These are phyloP conservation scores for Gossypium turneri DNA, from an alignment of 345 rosid species.

Conservation along the genomic window DNA sequence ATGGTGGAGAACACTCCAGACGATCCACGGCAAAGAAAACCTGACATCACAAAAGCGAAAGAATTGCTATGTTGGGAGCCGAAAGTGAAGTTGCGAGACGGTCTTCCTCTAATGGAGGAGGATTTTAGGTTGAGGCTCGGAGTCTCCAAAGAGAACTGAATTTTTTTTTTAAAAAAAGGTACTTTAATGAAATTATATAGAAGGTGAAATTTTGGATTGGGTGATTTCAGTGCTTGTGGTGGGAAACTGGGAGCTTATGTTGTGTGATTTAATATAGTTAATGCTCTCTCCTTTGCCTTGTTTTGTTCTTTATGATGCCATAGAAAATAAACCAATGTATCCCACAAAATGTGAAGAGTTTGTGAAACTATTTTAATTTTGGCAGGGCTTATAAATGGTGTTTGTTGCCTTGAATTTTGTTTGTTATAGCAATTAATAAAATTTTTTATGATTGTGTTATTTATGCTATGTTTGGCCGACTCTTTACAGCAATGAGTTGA, in stretches of 20 bases:
- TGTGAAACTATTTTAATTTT: neutral
- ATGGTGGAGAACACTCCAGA: slow-evolving; percentile 93
- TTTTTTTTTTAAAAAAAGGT: too few relatives aligned
- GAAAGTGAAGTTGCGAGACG: slow-evolving; percentile 70
- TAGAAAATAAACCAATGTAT: slow-evolving; percentile 9
- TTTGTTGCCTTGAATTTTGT: neutral
- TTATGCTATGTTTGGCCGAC: neutral
- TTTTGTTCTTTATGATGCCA: neutral
- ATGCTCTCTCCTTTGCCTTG: neutral
- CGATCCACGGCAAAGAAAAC: slow-evolving; percentile 90
- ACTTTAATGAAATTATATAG: neutral
- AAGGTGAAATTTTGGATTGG: neutral
- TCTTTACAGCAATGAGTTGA: neutral
- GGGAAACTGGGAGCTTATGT: neutral
- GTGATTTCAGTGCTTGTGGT: neutral
- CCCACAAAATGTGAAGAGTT: neutral
- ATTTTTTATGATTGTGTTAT: neutral
- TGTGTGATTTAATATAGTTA: neutral
- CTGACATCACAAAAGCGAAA: slow-evolving; percentile 79
- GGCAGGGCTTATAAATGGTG: neutral
- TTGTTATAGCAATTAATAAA: slow-evolving; percentile 3
- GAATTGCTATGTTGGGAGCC: slow-evolving; percentile 94
- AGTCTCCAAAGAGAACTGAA: slow-evolving; percentile 34
- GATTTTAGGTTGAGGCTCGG: slow-evolving; percentile 79
- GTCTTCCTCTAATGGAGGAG: slow-evolving; percentile 88